A percentile compares a stretch with the other conserved stretches of the same genome.
phyloP scores from a whole-genome alignment of 1,284 basidiomycete species.

The Calocybe gambosa region DNA sequence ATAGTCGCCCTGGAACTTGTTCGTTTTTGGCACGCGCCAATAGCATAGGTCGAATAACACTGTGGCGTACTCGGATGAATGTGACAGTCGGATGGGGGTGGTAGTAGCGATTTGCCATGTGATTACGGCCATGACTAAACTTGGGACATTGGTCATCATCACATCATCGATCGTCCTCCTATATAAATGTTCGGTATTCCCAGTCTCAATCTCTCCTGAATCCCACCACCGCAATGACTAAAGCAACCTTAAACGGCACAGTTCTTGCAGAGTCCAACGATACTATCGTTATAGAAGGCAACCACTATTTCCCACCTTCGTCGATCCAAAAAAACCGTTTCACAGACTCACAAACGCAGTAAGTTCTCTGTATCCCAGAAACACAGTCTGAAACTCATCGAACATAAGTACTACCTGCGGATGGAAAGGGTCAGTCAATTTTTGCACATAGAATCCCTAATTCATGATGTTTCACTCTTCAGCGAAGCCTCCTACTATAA shows the following conservation, averaged over 20 bases:
- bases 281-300: slow-evolving; percentile 53
- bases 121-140: too few relatives aligned
- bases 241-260: slow-evolving; percentile 42
- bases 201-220: neutral
- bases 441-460: neutral
- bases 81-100: too few relatives aligned
- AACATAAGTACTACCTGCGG: slow-evolving; percentile 44
- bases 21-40: too few relatives aligned
- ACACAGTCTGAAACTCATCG: too few relatives aligned
- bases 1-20: too few relatives aligned
- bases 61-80: too few relatives aligned
- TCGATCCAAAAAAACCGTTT: slow-evolving; percentile 40
- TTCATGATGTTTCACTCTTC: neutral
- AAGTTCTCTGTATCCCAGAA: slow-evolving; percentile 12
- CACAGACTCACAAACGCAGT: slow-evolving; percentile 46
- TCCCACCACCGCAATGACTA: slow-evolving; percentile 23
- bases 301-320: slow-evolving; percentile 62
- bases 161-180: neutral
- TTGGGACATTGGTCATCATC: too few relatives aligned
- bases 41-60: too few relatives aligned
- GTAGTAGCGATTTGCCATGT: too few relatives aligned
- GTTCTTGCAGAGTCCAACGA: slow-evolving; percentile 51
- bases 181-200: neutral
- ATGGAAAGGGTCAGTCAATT: slow-evolving; percentile 55
- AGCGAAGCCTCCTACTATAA: slow-evolving; percentile 62